Evolutionary conservation across 2,329 filamentous ascomycete genomes (phyloP), one percentile per base, ranked within the genome.

Genomic region (Spiromastix sp.): DNA sequence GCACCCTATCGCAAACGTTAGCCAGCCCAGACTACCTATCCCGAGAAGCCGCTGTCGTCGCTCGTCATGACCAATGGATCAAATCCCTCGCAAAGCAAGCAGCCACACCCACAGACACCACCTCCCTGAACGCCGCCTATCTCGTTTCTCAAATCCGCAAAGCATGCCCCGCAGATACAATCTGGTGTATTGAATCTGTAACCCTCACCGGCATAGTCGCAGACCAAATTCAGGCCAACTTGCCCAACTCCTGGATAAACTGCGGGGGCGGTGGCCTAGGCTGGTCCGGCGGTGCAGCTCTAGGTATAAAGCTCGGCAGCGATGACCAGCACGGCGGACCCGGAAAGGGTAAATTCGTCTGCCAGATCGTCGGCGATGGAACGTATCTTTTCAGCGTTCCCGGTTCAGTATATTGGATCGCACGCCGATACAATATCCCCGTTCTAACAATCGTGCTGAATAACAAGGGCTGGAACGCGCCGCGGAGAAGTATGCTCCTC

Each of bases 221-320:
- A 17, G 81, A 91, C 45, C 81, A 86, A 44, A 61, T 91, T 5
- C 76, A 77, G 47, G 70, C 76, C 2, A 77, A 70, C 0, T 50
- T 75, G 0, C 82, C 83, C 0, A 81, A 81, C 0, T 77, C 74
- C 0, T 86, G 79, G 79, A 75, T 89, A 49, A 87, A 86, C 54
- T 87, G 82, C 51, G 83, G 83, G 1, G 83, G 80, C 1, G 83
- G 81, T 10, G 84, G 84, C 2, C 73, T 89, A 0, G 83, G 83
- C 2, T 89, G 83, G 83, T 82, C 77, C 8, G 83, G 82, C 10
- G 83, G 84, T 10, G 83, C 66, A 34, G 79, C 80, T 0, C 56
- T 89, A 3, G 84, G 83, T 2, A 78, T 87, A 50, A 86, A 87
- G 53, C 69, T 89, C 5, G 84, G 81, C 0, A 67, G 68, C 0